phyloP scores from a whole-genome alignment of 192 early-diverging fungal genomes.

The Backusella morwellensis region DNA sequence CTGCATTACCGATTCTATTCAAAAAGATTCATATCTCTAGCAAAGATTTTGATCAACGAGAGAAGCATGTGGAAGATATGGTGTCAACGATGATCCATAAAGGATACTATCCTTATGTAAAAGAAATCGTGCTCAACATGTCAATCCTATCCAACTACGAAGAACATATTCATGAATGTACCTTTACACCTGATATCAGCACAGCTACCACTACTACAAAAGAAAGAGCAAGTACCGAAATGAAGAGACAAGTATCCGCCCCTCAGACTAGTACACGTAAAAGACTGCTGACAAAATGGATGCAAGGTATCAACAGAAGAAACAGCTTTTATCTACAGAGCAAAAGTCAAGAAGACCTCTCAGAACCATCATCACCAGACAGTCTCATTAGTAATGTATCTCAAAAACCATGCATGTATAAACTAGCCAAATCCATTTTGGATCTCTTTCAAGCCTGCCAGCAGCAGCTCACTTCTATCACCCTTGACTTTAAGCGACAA shows the following conservation, averaged over 20 bases:
- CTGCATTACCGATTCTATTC: background rate
- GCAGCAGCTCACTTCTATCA: background rate
- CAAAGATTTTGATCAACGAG: background rate
- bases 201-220: background rate
- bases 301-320: background rate
- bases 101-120: background rate
- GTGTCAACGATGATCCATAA: background rate
- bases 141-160: background rate
- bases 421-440: background rate
- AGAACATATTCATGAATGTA: background rate
- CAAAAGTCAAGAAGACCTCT: background rate
- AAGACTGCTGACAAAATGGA: background rate
- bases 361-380: background rate
- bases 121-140: background rate
- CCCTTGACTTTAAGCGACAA: background rate
- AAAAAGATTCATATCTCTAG: background rate
- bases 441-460: background rate
- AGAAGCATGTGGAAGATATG: background rate
- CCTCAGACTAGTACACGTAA: background rate
- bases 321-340: background rate
- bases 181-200: background rate
- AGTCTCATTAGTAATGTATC: background rate
- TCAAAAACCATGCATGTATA: background rate
- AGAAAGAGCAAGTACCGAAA: background rate
- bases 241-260: background rate